phyloP scores from a whole-genome alignment of 2,329 filamentous ascomycete genomes.

The Taxawa tesnikishii region DNA sequence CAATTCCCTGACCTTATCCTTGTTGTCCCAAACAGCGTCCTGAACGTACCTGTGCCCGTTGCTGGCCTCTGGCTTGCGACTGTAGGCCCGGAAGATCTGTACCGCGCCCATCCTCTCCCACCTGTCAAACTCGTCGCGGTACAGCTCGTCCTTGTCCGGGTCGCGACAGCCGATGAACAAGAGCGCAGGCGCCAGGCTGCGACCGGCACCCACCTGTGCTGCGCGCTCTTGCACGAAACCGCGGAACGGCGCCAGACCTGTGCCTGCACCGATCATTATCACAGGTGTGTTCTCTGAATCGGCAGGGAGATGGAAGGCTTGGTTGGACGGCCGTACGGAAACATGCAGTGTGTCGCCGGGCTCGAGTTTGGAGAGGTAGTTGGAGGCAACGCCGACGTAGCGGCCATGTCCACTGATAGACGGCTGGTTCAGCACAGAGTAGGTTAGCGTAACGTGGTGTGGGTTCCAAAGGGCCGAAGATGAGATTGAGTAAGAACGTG shows the following conservation, averaged over 20 bases:
- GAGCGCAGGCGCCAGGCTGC: slow-evolving; percentile 38
- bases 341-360: slow-evolving; percentile 30
- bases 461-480: slow-evolving; percentile 19
- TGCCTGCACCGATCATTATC: slow-evolving; percentile 98
- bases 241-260: slow-evolving; percentile 94
- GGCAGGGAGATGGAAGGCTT: slow-evolving; percentile 31
- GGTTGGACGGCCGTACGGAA: slow-evolving; percentile 26
- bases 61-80: slow-evolving; percentile 27
- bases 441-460: slow-evolving; percentile 43
- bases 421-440: slow-evolving; percentile 37
- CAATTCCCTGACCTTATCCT: slow-evolving; percentile 30
- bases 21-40: slow-evolving; percentile 37
- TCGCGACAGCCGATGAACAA: slow-evolving; percentile 53
- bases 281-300: slow-evolving; percentile 26
- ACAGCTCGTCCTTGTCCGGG: slow-evolving; percentile 45
- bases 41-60: slow-evolving; percentile 42
- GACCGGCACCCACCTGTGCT: slow-evolving; percentile 33
- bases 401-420: slow-evolving; percentile 15
- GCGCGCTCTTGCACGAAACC: slow-evolving; percentile 88
- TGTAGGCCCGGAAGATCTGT: slow-evolving; percentile 49
- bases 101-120: slow-evolving; percentile 54
- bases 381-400: slow-evolving; percentile 30
- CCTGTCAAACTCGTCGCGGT: slow-evolving; percentile 42
- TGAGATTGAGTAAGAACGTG: slow-evolving; percentile 21
- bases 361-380: slow-evolving; percentile 27